phyloP scores from a whole-genome alignment of 768 basidiomycete genomes.

The Rhizopogon salebrosus region DNA sequence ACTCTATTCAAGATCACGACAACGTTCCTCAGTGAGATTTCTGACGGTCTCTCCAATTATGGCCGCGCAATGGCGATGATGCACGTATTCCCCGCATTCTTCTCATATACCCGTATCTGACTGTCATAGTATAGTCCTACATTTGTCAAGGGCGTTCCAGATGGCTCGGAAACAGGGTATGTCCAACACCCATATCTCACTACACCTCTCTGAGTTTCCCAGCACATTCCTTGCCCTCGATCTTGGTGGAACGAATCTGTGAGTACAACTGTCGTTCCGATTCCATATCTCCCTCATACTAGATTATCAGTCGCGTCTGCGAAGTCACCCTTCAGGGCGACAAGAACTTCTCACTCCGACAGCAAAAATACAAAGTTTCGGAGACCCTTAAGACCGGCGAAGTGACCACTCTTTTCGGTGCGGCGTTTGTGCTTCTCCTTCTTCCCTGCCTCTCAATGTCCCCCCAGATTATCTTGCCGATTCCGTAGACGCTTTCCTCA shows the following conservation, averaged over 20 bases:
- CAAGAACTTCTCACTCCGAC: conserved; percentile 82
- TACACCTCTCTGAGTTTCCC: conserved; percentile 1
- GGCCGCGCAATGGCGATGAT: conserved; percentile 91
- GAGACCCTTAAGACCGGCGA: conserved; percentile 92
- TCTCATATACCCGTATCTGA: background rate
- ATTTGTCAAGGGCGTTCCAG: conserved; percentile 92
- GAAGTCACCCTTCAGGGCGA: conserved; percentile 89
- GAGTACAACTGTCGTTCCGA: conserved; percentile 25
- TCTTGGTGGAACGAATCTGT: conserved; percentile 97
- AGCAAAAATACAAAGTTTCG: conserved; percentile 97
- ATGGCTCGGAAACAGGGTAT: conserved; percentile 92
- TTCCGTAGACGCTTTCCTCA: conserved; percentile 93
- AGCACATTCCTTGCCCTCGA: conserved; percentile 96
- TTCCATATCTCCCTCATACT: background rate
- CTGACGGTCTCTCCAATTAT: conserved; percentile 66
- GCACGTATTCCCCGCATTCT: conserved; percentile 32
- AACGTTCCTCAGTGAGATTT: conserved; percentile 79
- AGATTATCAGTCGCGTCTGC: conserved; percentile 76
- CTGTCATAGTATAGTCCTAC: conserved; percentile 63
- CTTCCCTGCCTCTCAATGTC: conserved; percentile 2
- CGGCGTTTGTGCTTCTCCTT: conserved; percentile 9
- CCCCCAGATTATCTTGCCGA: conserved; percentile 91
- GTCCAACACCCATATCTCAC: conserved; percentile 17
- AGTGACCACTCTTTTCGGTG: conserved; percentile 81
- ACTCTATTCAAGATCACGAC: conserved; percentile 64